A percentile compares a stretch with the other conserved stretches of the same genome.
Conservation (phyloP, 805 yeast species). For the Nakazawaea peltata region DNA sequence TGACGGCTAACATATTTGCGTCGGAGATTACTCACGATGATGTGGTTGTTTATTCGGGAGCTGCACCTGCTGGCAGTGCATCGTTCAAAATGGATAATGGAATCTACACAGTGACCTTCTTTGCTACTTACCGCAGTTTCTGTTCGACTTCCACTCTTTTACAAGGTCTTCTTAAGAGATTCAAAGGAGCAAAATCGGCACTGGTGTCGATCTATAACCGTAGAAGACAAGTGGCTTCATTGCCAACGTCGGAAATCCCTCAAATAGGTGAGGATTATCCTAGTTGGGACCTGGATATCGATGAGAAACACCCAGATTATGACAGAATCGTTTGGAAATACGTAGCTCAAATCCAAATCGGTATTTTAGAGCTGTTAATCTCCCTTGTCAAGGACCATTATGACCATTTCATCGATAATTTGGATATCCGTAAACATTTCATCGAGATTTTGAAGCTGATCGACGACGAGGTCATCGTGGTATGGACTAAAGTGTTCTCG, state of each 20-base stretch:
- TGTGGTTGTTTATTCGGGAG: constrained; percentile 28
- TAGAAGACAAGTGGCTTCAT: constrained; percentile 3
- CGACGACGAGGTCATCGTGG: constrained; percentile 53
- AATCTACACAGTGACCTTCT: constrained; percentile 56
- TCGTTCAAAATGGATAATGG: constrained; percentile 53
- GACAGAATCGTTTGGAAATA: constrained; percentile 51
- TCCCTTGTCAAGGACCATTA: constrained; percentile 68
- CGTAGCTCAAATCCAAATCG: constrained; percentile 72
- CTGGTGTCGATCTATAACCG: constrained; percentile 40
- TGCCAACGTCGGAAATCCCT: not conserved
- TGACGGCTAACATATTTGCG: constrained; percentile 56
- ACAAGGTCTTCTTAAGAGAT: constrained; percentile 45
- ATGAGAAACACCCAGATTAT: constrained; percentile 23
- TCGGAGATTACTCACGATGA: constrained; percentile 33
- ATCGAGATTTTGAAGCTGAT: constrained; percentile 58
- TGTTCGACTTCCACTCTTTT: constrained; percentile 48
- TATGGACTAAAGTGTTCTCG: constrained; percentile 36
- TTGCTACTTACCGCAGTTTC: constrained; percentile 62
- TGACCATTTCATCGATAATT: constrained; percentile 64
- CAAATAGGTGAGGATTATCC: constrained; percentile 26
- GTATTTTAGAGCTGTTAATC: constrained; percentile 68
- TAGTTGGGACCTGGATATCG: constrained; percentile 41
- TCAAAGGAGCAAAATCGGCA: constrained; percentile 55
- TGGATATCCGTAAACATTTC: constrained; percentile 48
- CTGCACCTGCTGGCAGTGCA: constrained; percentile 15